Evolutionary conservation across 2,329 filamentous ascomycete species (phyloP).

Genomic region (Ophiostoma piceae): DNA sequence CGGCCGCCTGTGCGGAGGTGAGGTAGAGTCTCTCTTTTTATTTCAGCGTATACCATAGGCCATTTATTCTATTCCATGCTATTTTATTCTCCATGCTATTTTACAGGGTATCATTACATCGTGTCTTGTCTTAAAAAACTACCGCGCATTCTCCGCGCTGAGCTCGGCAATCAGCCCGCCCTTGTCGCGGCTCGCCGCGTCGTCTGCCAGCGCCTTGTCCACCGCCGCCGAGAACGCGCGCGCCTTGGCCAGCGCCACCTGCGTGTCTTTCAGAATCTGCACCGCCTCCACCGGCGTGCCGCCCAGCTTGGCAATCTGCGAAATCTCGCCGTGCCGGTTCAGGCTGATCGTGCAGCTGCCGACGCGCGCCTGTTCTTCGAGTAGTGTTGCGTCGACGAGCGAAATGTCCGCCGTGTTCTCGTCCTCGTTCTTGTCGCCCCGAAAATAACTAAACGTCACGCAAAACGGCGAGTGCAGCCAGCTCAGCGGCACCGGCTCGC

Average conservation of each 20-base stretch:
- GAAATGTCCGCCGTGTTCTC: slow-evolving; percentile 58
- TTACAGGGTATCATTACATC: slow-evolving; percentile 28
- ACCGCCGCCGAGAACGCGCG: slow-evolving; percentile 73
- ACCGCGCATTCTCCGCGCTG: slow-evolving; percentile 80
- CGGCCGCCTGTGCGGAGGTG: slow-evolving; percentile 88
- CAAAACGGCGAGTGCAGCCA: slow-evolving; percentile 91
- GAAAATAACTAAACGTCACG: slow-evolving; percentile 80
- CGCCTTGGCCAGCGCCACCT: slow-evolving; percentile 68
- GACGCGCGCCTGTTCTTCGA: slow-evolving; percentile 71
- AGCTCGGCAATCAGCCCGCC: slow-evolving; percentile 73
- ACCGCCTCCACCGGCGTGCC: slow-evolving; percentile 77
- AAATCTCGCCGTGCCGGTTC: slow-evolving; percentile 85
- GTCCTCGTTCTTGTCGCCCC: slow-evolving; percentile 37
- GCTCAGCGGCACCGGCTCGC: slow-evolving; percentile 83
- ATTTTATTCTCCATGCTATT: slow-evolving; percentile 19
- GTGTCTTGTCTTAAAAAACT: too few species aligned
- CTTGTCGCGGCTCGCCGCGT: slow-evolving; percentile 70
- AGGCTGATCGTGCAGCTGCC: slow-evolving; percentile 75
- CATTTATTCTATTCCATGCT: slow-evolving; percentile 15
- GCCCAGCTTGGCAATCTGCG: slow-evolving; percentile 85
- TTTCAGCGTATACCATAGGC: neutral
- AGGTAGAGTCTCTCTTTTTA: too few species aligned
- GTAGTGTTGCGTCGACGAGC: slow-evolving; percentile 63
- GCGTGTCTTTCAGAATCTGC: slow-evolving; percentile 68
- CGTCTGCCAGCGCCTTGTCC: slow-evolving; percentile 66